Percentiles rank a stretch among this genome's conserved stretches.
phyloP scores from a whole-genome alignment of 805 yeast species.

The Nakazawaea populi region DNA sequence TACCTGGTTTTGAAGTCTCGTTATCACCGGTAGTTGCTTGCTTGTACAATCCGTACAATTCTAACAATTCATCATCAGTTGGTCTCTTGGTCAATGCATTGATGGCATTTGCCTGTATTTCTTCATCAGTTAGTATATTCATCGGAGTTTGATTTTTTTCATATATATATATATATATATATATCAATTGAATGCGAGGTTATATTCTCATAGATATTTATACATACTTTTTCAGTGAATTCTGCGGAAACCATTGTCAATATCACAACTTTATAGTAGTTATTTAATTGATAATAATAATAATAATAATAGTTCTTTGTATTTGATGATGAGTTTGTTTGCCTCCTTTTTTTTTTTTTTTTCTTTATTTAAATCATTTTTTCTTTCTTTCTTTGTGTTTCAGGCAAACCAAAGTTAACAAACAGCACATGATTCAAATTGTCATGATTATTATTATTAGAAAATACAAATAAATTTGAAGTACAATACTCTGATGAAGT shows the following conservation, averaged over 20 bases:
- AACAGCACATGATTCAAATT: no score
- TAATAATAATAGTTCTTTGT: no score
- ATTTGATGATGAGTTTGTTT: no score
- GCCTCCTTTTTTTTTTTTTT: no score
- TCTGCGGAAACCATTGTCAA: slow-evolving; percentile 28
- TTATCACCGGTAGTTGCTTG: slow-evolving; percentile 98
- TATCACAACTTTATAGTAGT: no score
- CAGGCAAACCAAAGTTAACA: no score
- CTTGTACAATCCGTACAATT: slow-evolving; percentile 88
- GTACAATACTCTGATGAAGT: no score
- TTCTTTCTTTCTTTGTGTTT: no score
- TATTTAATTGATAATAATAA: no score
- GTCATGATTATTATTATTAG: no score
- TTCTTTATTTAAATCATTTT: no score
- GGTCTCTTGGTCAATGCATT: slow-evolving; percentile 73
- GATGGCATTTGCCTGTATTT: slow-evolving; percentile 70
- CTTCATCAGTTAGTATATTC: background rate
- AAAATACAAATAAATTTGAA: no score
- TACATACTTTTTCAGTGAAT: slow-evolving; percentile 29
- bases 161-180: background rate
- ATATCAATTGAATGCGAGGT: background rate
- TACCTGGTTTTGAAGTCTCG: slow-evolving; percentile 79
- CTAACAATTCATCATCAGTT: slow-evolving; percentile 76
- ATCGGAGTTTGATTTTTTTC: background rate
- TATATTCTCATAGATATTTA: background rate